Evolutionary conservation across 148 eudicot genomes (phyloP), one percentile per base, ranked within the genome.

Genomic region (Vaccinium corymbosum): DNA sequence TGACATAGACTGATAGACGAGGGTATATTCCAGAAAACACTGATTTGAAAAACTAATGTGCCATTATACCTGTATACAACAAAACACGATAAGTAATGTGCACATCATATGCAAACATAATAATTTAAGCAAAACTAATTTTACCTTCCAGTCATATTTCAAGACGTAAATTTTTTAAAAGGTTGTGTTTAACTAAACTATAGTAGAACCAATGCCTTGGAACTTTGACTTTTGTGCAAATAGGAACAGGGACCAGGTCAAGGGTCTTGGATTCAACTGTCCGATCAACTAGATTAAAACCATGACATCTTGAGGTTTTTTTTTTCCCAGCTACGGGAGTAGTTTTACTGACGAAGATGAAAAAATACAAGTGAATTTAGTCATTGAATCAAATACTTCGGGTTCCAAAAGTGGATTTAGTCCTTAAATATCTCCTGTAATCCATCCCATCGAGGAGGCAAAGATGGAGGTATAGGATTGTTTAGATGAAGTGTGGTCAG

Each of bases 401-500:
- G 20, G 2, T 38, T 20, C 76, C 20, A 38, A 38, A 72, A 38
- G 48, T 72, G 76, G 16, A 72, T 13, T 70, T 29, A 29, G 74
- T 72, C 73, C 20, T 70, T 46, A 14, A 64, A 46, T 50, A 51
- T 70, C n/a, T 15, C 32, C 15, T 15, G 12, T 70, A 35, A 32
- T 52, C 66, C 32, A 52, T 70, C 32, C 22, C 61, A 19, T 7
- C 19, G 5, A 55, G 42, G 17, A 42, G 70, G 52, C 64, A 49
- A 80, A 59, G 52, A 79, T n/a, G 7, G 19, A 16, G 17, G 25
- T 49, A 49, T 76, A 11, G 17, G 1, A 49, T 19, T 76, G 56
- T 49, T 76, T n/a, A 49, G 7, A 74, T 74, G 51, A 42, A 74
- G 50, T 74, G 15, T 74, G 80, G 35, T 76, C 57, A 76, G n/a